Evolutionary conservation across 352 stramenopile species (phyloP).

Genomic region (Pythium rhizo-oryzae): DNA sequence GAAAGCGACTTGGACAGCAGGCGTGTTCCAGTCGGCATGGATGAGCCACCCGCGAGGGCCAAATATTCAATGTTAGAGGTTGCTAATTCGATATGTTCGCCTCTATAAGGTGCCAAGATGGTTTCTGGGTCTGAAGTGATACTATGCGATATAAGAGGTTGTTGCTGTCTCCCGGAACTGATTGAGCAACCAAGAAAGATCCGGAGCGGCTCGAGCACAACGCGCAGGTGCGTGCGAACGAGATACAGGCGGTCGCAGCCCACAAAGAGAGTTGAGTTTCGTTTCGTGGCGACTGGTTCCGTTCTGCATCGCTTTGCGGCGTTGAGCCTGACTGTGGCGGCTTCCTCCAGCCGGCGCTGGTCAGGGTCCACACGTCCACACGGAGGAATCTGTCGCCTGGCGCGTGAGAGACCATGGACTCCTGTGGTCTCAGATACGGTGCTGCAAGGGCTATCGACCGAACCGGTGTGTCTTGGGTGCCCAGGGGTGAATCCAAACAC

Average conservation of each 20-base stretch:
- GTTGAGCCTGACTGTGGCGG: not conserved
- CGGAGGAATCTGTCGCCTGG: too few relatives aligned
- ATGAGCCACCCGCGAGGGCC: not conserved
- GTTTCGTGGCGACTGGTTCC: not conserved
- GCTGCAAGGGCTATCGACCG: too few relatives aligned
- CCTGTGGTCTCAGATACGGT: too few relatives aligned
- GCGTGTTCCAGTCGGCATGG: not conserved
- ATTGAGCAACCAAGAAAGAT: constrained; percentile 1
- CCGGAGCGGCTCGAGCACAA: not conserved
- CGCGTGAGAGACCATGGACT: too few relatives aligned
- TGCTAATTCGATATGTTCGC: not conserved
- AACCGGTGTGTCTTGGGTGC: too few relatives aligned
- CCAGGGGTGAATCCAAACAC: too few relatives aligned
- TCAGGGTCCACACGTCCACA: too few relatives aligned
- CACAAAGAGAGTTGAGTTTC: not conserved
- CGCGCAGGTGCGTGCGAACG: not conserved
- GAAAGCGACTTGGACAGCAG: not conserved
- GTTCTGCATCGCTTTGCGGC: not conserved
- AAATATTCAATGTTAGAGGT: not conserved
- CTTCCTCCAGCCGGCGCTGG: too few relatives aligned
- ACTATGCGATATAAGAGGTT: not conserved
- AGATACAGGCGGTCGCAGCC: not conserved
- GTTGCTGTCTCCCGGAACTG: not conserved
- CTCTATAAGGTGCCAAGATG: not conserved
- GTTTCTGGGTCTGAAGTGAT: not conserved